Evolutionary conservation across 1,284 basidiomycete genomes (phyloP), one percentile per base, ranked within the genome.

Genomic region (Caloboletus firmus): DNA sequence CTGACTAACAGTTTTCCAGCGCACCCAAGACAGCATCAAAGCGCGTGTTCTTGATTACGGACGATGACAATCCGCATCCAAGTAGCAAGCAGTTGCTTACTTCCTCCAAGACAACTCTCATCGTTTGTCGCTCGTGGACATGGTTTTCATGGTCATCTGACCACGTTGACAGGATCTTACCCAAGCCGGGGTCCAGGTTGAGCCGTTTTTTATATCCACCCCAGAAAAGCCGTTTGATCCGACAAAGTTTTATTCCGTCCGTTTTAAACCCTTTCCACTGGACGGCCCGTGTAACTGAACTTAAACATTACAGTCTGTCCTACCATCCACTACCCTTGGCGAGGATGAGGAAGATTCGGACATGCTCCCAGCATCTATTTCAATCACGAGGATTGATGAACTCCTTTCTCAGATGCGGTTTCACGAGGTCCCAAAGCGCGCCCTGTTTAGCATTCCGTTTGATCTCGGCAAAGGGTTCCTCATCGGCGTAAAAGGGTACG

Each of bases 41-140:
- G 67, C 86, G 95, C 10, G 82, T 98, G 1, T 98, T 98, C 67
- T 78, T 95, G 47, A 89, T 99, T 45, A 98, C 96, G 0, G 89
- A 98, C 67, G 85, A 95, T 59, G 96, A 98, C 65, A 66, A 79
- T 59, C 84, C 81, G 6, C 79, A 82, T 60, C 71, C 69, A 17
- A 68, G 74, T 18, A 82, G 72, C 62, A 76, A 79, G 42, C 82
- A 86, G 50, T 69, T 90, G 12, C 69, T 81, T 4, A 85, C 77
- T 3, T 84, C 87, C 3, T 85, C 89, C 10, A 76, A 80, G 54
- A 91, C 86, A 3, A 90, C 86, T 2, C 72, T 91, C 49, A 75
- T 82, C 32, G 89, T 89, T 62, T 54, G 80, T 64, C 32, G 24
- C 24, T 44, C 4, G 40, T 34, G n/a, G 8, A 48, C 15, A 32